phyloP scores from a whole-genome alignment of 192 early-diverging fungal genomes.

The Mycoemilia scoparia region DNA sequence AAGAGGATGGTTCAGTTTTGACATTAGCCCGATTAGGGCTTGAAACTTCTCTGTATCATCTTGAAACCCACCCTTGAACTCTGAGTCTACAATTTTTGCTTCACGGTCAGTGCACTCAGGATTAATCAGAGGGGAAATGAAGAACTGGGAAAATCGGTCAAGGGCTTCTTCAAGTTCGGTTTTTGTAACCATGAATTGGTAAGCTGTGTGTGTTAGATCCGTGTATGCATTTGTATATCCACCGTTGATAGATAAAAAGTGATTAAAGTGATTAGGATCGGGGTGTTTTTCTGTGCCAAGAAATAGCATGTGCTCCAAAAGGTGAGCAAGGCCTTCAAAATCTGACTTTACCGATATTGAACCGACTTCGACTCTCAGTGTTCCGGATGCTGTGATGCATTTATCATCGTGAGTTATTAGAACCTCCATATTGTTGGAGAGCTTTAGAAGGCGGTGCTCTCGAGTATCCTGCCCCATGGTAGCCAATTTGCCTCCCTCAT shows the following conservation, averaged over 20 bases:
- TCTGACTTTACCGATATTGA: slow-evolving; percentile 33
- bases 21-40: not conserved
- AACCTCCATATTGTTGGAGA: slow-evolving; percentile 37
- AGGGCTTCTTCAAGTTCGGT: slow-evolving; percentile 35
- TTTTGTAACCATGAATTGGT: slow-evolving; percentile 9
- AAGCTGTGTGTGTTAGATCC: slow-evolving; percentile 3
- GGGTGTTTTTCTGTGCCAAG: slow-evolving; percentile 53
- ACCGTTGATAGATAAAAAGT: slow-evolving; percentile 9
- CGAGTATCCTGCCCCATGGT: slow-evolving; percentile 39
- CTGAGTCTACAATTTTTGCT: slow-evolving; percentile 79
- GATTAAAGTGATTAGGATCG: slow-evolving; percentile 37
- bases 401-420: slow-evolving; percentile 37
- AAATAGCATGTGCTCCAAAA: slow-evolving; percentile 49
- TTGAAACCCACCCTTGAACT: slow-evolving; percentile 72
- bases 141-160: slow-evolving; percentile 71
- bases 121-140: slow-evolving; percentile 69
- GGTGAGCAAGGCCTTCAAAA: slow-evolving; percentile 46
- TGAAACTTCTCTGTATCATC: slow-evolving; percentile 34
- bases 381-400: slow-evolving; percentile 30
- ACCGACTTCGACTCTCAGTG: slow-evolving; percentile 41
- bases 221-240: slow-evolving; percentile 20
- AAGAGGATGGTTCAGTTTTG: too few species aligned
- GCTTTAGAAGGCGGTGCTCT: slow-evolving; percentile 32
- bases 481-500: too few species aligned
- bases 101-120: slow-evolving; percentile 70